Percentiles rank a stretch among this genome's conserved stretches.
Evolutionary conservation across 2,329 filamentous ascomycete genomes (phyloP).

Genomic region (Torrubiellomyces zombiae): DNA sequence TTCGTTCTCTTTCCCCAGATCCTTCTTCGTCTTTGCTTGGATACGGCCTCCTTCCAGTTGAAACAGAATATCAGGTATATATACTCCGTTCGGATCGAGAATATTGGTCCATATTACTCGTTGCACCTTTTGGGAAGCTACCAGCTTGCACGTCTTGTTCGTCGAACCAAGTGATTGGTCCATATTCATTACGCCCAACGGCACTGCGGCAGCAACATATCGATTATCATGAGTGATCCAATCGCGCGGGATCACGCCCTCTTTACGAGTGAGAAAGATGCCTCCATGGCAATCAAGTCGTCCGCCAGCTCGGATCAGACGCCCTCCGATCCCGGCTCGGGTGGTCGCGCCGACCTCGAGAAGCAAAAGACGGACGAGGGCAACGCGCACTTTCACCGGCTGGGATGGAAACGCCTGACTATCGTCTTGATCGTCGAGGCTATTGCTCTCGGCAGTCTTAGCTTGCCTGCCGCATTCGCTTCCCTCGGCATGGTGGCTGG

Average conservation of each 20-base stretch:
- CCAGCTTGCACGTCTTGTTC: too few relatives aligned
- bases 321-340: slow-evolving; percentile 11
- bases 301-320: slow-evolving; percentile 4
- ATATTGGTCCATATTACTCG: too few relatives aligned
- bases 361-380: slow-evolving; percentile 28
- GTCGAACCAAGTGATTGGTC: too few relatives aligned
- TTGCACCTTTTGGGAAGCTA: too few relatives aligned
- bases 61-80: too few relatives aligned
- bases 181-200: too few relatives aligned
- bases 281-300: slow-evolving; percentile 2
- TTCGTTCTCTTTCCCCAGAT: slow-evolving; percentile 1
- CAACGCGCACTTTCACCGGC: slow-evolving; percentile 30
- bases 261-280: slow-evolving; percentile 1
- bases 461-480: slow-evolving; percentile 33
- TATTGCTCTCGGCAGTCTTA: slow-evolving; percentile 35
- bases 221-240: slow-evolving; percentile 2
- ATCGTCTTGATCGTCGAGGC: slow-evolving; percentile 39
- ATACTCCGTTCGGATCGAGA: too few relatives aligned
- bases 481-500: slow-evolving; percentile 37
- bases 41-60: slow-evolving; percentile 1
- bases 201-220: too few relatives aligned
- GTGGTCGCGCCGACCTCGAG: slow-evolving; percentile 22
- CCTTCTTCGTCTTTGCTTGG: not conserved
- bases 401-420: slow-evolving; percentile 40
- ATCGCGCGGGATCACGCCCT: slow-evolving; percentile 3